These are phyloP conservation scores for Phytophthora tubulina DNA, from an alignment of 352 stramenopile genomes.

Conservation along the genomic window DNA sequence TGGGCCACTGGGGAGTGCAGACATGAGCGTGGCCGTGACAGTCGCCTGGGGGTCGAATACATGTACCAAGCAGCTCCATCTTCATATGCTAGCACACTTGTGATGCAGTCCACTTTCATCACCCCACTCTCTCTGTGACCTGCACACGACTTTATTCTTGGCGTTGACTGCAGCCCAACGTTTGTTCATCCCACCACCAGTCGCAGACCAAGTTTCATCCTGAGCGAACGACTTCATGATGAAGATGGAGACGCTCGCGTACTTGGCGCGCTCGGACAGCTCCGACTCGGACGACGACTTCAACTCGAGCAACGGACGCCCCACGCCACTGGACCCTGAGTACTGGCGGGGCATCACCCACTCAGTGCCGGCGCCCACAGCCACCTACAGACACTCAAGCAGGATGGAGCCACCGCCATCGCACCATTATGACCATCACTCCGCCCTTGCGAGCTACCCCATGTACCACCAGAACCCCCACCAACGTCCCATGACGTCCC, in stretches of 20 bases:
- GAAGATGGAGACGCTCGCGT: slow-evolving; percentile 55
- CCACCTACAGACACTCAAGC: slow-evolving; percentile 18
- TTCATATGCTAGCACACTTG: too few species aligned
- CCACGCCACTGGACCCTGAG: slow-evolving; percentile 73
- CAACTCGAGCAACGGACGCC: slow-evolving; percentile 38
- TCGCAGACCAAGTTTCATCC: background rate
- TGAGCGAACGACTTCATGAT: background rate
- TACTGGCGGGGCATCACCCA: slow-evolving; percentile 83
- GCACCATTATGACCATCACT: slow-evolving; percentile 17
- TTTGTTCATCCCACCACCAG: background rate
- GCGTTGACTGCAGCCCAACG: background rate
- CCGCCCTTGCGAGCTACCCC: slow-evolving; percentile 9
- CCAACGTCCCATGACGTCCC: slow-evolving; percentile 28
- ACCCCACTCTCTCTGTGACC: too few species aligned
- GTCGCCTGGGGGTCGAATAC: too few species aligned
- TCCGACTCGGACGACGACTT: slow-evolving; percentile 47
- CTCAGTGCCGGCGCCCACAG: slow-evolving; percentile 32
- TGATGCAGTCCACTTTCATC: too few species aligned
- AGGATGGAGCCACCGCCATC: slow-evolving; percentile 25
- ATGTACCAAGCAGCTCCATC: too few species aligned
- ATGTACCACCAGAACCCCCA: slow-evolving; percentile 23
- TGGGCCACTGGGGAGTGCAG: too few species aligned
- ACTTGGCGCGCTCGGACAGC: slow-evolving; percentile 49
- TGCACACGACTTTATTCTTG: background rate
- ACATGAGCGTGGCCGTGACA: too few species aligned